Conservation (phyloP, 768 basidiomycete genomes). For the Grammothele lineata region DNA sequence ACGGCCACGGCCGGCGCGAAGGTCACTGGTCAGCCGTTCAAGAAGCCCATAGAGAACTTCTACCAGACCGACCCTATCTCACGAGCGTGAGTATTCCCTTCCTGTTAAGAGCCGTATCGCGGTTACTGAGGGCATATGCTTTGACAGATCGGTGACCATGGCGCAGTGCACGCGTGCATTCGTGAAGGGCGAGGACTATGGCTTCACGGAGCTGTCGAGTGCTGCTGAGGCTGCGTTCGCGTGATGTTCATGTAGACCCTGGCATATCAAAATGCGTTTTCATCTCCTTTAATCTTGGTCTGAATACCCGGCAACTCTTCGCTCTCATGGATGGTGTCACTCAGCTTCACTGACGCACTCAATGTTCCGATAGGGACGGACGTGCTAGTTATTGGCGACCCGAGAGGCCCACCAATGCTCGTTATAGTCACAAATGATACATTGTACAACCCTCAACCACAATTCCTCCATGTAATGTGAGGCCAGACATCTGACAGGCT, state of each 20-base stretch:
- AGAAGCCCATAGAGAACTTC: conserved; percentile 86
- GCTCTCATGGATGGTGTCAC: too few relatives aligned
- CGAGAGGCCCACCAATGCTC: too few relatives aligned
- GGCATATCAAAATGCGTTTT: too few relatives aligned
- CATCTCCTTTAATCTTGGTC: too few relatives aligned
- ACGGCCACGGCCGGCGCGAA: conserved; percentile 49
- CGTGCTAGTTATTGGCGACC: too few relatives aligned
- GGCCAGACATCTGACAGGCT: too few relatives aligned
- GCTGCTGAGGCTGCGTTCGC: conserved; percentile 41
- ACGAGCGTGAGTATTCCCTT: conserved; percentile 63
- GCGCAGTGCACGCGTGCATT: conserved; percentile 89
- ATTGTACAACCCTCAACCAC: too few relatives aligned
- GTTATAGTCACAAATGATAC: too few relatives aligned
- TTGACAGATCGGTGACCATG: conserved; percentile 85
- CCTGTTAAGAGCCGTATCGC: background rate
- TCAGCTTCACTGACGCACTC: too few relatives aligned
- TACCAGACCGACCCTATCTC: conserved; percentile 97
- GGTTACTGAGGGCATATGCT: background rate
- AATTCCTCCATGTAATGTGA: too few relatives aligned
- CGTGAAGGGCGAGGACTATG: conserved; percentile 67
- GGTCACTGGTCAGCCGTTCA: conserved; percentile 56
- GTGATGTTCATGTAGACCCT: conserved; percentile 17
- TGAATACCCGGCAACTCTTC: too few relatives aligned
- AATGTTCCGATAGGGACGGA: too few relatives aligned
- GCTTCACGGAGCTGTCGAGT: conserved; percentile 46